Evolutionary conservation across 371 early-diverging fungal genomes (phyloP), one percentile per base, ranked within the genome.

Genomic region (Lichtheimia corymbifera): DNA sequence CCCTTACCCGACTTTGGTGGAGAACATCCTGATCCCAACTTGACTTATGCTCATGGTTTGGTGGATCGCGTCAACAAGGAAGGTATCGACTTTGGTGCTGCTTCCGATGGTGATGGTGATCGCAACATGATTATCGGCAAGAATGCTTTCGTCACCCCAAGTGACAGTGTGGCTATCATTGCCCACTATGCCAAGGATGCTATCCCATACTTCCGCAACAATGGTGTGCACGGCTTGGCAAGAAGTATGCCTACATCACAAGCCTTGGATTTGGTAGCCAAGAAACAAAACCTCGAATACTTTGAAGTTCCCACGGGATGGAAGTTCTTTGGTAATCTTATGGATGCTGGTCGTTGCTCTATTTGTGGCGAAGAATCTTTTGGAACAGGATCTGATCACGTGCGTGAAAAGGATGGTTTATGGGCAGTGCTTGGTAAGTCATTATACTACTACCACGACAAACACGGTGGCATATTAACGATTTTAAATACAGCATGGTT

Each of bases 331-430:
- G 97, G 98, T 47, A 97, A 97, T 77, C 79, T 98, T 53, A 97
- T 98, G 98, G 98, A 98, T 70, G 97, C 96, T 25, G 91, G 89
- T n/a, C 83, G 91, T 49, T 83, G 95, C 60, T 94, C 95, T 2
- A 92, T 98, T 64, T 98, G 98, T 70, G 98, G 98, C 55, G 98
- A 98, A 71, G 98, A 98, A 77, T 91, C 91, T 4, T 98, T 98
- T 73, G 98, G 98, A 63, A 97, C 97, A 9, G 98, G 98, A 45
- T 94, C 95, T 0, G 96, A 97, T 72, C 98, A 97, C 65, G 94
- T 98, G 58, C 93, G 98, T 51, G 98, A 98, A 72, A 98, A 98
- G 85, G 98, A 98, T 79, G 98, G 98, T 50, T 70, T 98, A 50
- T 98, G 98, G 98, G 98, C 98, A 47, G 77, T 97, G 44, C 73